Evolutionary conservation across 352 stramenopile genomes (phyloP).

Genomic region (Thraustotheca clavata): DNA sequence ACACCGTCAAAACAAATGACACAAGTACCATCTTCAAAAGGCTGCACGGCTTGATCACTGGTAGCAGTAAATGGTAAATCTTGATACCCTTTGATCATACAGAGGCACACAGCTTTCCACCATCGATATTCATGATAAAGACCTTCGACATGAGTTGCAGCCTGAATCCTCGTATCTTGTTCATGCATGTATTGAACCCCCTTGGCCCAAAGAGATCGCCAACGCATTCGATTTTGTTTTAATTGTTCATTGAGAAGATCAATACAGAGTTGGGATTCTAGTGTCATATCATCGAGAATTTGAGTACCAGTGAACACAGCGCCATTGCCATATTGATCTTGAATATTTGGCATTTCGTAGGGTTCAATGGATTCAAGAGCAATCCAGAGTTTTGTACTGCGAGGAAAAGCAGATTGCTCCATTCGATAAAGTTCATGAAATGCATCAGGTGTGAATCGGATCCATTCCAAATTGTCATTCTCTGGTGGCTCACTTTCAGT

Average conservation of each 20-base stretch:
- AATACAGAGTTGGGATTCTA: conserved; percentile 62
- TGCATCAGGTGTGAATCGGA: conserved; percentile 50
- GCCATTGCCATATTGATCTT: conserved; percentile 17
- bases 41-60: conserved; percentile 26
- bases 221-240: conserved; percentile 52
- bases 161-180: conserved; percentile 9
- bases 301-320: background rate
- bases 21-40: conserved; percentile 77
- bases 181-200: conserved; percentile 31
- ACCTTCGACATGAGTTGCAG: conserved; percentile 27
- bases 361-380: conserved; percentile 34
- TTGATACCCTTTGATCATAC: conserved; percentile 52
- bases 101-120: conserved; percentile 71
- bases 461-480: conserved; percentile 28
- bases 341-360: background rate
- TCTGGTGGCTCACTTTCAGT: background rate
- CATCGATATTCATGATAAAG: conserved; percentile 68
- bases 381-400: conserved; percentile 39
- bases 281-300: conserved; percentile 52
- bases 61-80: conserved; percentile 27
- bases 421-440: conserved; percentile 38
- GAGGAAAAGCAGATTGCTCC: conserved; percentile 30
- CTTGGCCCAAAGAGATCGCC: conserved; percentile 45
- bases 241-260: conserved; percentile 70
- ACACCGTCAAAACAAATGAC: conserved; percentile 85